Percentiles rank a stretch among this genome's conserved stretches.
phyloP scores from a whole-genome alignment of 2,329 filamentous ascomycete species.

The Diaporthe batatas region DNA sequence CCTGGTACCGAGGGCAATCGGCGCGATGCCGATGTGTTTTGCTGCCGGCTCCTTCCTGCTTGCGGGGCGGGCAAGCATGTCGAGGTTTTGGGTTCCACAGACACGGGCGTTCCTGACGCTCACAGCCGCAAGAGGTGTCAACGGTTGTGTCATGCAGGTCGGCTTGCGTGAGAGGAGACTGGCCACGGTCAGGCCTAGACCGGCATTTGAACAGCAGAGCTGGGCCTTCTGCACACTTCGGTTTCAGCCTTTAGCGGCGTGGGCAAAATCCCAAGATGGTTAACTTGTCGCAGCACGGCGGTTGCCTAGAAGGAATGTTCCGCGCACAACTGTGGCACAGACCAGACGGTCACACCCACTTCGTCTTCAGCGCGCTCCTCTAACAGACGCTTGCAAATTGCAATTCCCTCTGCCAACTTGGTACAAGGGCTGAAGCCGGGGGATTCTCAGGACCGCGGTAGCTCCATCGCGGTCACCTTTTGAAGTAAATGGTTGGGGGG shows the following conservation, averaged over 20 bases:
- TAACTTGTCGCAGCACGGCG: not conserved
- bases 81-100: not conserved
- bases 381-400: not conserved
- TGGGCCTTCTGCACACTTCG: conserved; percentile 4
- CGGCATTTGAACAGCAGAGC: conserved; percentile 22
- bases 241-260: conserved; percentile 1
- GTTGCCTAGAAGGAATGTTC: conserved; percentile 20
- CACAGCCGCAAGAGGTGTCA: not conserved
- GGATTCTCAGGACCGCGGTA: not conserved
- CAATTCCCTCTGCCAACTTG: not conserved
- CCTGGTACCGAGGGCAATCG: not conserved
- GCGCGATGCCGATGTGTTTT: not conserved
- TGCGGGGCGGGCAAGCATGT: conserved; percentile 1
- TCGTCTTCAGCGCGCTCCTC: not conserved
- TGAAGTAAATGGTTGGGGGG: not conserved
- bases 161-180: not conserved
- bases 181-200: not conserved
- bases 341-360: not conserved
- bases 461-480: not conserved
- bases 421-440: not conserved
- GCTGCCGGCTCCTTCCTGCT: conserved; percentile 1
- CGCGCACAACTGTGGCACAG: conserved; percentile 7
- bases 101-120: not conserved
- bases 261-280: conserved; percentile 1
- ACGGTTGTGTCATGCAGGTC: not conserved